Evolutionary conservation across 768 basidiomycete genomes (phyloP), one percentile per base, ranked within the genome.

Genomic region (Leucosporidium yakuticum): DNA sequence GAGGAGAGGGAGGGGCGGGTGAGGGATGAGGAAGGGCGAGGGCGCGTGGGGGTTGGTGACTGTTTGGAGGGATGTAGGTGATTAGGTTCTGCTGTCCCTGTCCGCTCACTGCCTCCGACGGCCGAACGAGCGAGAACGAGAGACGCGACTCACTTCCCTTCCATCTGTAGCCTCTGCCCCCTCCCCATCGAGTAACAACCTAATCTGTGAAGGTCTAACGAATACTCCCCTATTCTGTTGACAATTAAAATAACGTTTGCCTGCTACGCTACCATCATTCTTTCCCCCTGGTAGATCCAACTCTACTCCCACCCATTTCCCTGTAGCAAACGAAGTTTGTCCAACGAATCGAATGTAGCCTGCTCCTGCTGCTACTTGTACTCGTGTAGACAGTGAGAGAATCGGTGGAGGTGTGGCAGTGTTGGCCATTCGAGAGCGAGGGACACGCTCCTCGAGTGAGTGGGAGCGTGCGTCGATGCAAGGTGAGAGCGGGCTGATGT

Each of bases 281-380:
- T 98, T 99, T 49, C 96, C 96, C 55, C 85, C 87, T 12, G 85
- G 79, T 74, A 88, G 87, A 65, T 83, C 84, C 56, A 99, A 84
- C 76, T 95, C 93, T 62, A 98, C 86, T n/a, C 96, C 96, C 60
- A 96, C 83, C 95, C 95, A 99, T 83, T 89, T 91, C 0, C 96
- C 96, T 2, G 85, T 79, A 27, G 90, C 84, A 78, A 97, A 97
- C 3, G 84, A 82, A 0, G 95, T 94, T 39, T 85, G 70, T 0
- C 95, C 96, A 60, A 83, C 84, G 82, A 92, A 99, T 29, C 93
- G 84, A 56, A 97, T 88, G 56, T 87, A 81, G 4, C 96, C 96
- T 48, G 85, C 83, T 23, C 94, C 93, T 49, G 87, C 86, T 0
- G 87, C 80, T 55, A 93, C 85, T 64, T 87, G 84, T 21, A 96